Conservation (phyloP, 768 basidiomycete species). For the Nevesoporus exiguus region DNA sequence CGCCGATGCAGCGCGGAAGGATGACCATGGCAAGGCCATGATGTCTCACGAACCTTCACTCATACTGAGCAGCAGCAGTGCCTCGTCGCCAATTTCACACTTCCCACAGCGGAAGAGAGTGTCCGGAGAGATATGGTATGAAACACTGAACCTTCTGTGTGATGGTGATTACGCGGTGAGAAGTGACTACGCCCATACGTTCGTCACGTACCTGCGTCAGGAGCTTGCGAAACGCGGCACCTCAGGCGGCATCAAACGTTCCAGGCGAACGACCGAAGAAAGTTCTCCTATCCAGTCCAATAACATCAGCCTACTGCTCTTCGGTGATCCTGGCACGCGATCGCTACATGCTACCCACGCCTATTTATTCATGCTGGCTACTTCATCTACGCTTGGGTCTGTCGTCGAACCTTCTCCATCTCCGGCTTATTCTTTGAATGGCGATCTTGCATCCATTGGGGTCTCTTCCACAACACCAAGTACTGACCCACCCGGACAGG, state of each 20-base stretch:
- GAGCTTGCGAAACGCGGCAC: conserved; percentile 66
- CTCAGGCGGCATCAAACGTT: conserved; percentile 44
- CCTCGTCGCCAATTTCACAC: conserved; percentile 28
- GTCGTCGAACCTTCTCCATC: conserved; percentile 37
- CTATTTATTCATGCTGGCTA: conserved; percentile 75
- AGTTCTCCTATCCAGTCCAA: conserved; percentile 43
- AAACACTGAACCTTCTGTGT: conserved; percentile 81
- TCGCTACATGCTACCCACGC: conserved; percentile 81
- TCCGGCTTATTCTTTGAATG: conserved; percentile 38
- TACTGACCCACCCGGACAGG: conserved; percentile 27
- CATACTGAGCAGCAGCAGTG: conserved; percentile 30
- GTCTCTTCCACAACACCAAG: conserved; percentile 33
- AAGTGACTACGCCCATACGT: conserved; percentile 66
- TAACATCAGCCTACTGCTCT: conserved; percentile 46
- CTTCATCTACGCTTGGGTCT: conserved; percentile 60
- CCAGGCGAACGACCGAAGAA: conserved; percentile 46
- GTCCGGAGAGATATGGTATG: conserved; percentile 86
- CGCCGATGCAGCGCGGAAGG: conserved; percentile 44
- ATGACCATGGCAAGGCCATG: conserved; percentile 12
- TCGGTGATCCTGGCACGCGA: conserved; percentile 60
- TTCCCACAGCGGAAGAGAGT: conserved; percentile 62
- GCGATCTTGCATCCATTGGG: conserved; percentile 28
- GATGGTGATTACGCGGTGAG: conserved; percentile 77
- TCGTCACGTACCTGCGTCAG: conserved; percentile 72
- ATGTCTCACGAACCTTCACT: conserved; percentile 22